A percentile compares a stretch with the other conserved stretches of the same genome.
Evolutionary conservation across 2,329 filamentous ascomycete species (phyloP).

Genomic region (Drechslerella dactyloides): DNA sequence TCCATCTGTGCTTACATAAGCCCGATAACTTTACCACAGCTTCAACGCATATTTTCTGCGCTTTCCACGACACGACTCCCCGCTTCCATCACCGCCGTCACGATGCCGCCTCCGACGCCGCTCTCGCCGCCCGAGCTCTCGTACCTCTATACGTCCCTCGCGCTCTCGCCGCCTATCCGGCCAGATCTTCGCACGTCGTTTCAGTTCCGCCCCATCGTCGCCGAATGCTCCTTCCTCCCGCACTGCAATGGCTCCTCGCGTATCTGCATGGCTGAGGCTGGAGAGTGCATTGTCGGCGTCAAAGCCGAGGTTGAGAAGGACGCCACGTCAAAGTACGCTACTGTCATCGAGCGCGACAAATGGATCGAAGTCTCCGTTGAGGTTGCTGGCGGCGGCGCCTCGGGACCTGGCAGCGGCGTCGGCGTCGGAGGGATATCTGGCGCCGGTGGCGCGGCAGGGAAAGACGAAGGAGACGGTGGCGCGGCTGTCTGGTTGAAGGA

Average conservation of each 20-base stretch:
- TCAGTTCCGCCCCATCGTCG: conserved; percentile 88
- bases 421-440: conserved; percentile 46
- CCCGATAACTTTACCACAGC: conserved; percentile 11
- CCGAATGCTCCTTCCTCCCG: conserved; percentile 88
- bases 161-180: conserved; percentile 80
- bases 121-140: conserved; percentile 95
- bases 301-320: conserved; percentile 91
- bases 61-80: conserved; percentile 18
- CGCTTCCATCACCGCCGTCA: too few relatives aligned
- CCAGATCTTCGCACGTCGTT: conserved; percentile 81
- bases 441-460: conserved; percentile 52
- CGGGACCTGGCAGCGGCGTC: conserved; percentile 60
- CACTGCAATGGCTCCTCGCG: conserved; percentile 90
- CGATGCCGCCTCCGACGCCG: conserved; percentile 71
- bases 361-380: conserved; percentile 94
- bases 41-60: conserved; percentile 14
- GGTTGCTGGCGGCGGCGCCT: conserved; percentile 90
- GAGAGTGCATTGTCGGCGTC: conserved; percentile 92
- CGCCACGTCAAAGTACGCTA: conserved; percentile 56
- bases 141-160: conserved; percentile 88
- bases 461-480: conserved; percentile 46
- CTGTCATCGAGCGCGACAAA: conserved; percentile 59
- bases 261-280: conserved; percentile 92
- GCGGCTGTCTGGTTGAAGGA: conserved; percentile 50
- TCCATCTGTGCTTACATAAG: too few relatives aligned